phyloP scores from a whole-genome alignment of 176 grass and related monocot species.

The Carex kokanica region DNA sequence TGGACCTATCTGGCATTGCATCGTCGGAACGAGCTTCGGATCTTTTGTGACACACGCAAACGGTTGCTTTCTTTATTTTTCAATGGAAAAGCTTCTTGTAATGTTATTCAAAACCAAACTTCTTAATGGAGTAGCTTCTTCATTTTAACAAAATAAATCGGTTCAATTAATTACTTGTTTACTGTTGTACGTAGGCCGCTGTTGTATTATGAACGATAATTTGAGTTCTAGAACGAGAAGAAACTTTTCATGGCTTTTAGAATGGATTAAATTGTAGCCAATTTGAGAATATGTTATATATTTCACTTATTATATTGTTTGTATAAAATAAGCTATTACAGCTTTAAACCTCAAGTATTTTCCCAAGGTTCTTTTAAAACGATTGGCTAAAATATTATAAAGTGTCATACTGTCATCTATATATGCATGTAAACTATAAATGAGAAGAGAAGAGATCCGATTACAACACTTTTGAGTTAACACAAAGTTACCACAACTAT shows the following conservation, averaged over 20 bases:
- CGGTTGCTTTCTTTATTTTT: conserved; percentile 86
- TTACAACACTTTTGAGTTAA: no score
- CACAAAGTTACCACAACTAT: no score
- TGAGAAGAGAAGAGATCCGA: no score
- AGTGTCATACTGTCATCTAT: no score
- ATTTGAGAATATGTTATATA: not conserved
- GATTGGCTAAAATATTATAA: not conserved
- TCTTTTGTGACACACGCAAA: conserved; percentile 70
- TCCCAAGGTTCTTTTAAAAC: not conserved
- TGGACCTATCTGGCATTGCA: conserved; percentile 75
- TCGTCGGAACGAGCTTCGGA: conserved; percentile 66
- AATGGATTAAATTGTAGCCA: not conserved
- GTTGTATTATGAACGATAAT: not conserved
- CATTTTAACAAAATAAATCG: not conserved
- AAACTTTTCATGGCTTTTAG: no score
- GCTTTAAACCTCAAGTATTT: not conserved
- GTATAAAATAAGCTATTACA: not conserved
- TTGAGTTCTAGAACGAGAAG: no score
- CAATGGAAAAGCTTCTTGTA: conserved; percentile 72
- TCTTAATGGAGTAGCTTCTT: conserved; percentile 39
- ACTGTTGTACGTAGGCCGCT: not conserved
- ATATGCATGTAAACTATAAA: no score
- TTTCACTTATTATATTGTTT: not conserved
- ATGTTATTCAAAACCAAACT: conserved; percentile 84
- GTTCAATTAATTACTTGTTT: not conserved